Percentiles rank a stretch among this genome's conserved stretches.
phyloP scores from a whole-genome alignment of 169 alveolate species.

The Sarcocystis neurona region DNA sequence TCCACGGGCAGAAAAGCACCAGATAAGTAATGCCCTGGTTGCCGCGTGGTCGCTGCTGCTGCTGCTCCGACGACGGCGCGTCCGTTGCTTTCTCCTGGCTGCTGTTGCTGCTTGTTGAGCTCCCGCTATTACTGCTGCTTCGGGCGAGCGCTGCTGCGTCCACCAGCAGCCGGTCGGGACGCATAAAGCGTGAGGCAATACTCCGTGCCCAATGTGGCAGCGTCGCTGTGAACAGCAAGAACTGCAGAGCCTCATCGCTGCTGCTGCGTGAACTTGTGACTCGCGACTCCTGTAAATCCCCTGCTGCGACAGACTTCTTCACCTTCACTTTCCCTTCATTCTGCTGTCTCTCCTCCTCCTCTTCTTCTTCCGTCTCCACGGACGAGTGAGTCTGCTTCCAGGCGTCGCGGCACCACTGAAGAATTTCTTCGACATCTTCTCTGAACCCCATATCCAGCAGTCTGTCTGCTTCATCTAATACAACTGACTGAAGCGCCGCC shows the following conservation, averaged over 20 bases:
- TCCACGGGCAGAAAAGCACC: slow-evolving; percentile 84
- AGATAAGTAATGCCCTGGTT: slow-evolving; percentile 74
- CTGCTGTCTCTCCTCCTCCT: slow-evolving; percentile 56
- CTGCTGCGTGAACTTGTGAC: too few species aligned
- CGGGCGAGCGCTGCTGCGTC: slow-evolving; percentile 20
- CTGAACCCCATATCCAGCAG: slow-evolving; percentile 86
- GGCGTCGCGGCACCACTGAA: slow-evolving; percentile 67
- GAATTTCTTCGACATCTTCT: slow-evolving; percentile 83
- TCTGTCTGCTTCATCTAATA: slow-evolving; percentile 87
- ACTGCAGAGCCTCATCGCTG: slow-evolving; percentile 71
- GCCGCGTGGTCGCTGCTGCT: too few species aligned
- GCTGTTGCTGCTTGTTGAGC: background rate
- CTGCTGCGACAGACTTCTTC: too few species aligned
- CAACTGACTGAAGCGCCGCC: slow-evolving; percentile 30
- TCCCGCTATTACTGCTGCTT: background rate
- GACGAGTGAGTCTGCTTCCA: too few species aligned
- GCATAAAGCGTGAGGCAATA: slow-evolving; percentile 75
- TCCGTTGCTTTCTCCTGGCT: background rate
- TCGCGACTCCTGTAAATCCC: too few species aligned
- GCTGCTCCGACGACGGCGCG: slow-evolving; percentile 18
- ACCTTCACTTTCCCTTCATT: background rate
- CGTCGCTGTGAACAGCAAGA: slow-evolving; percentile 89
- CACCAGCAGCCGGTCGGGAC: slow-evolving; percentile 32
- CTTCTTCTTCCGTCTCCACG: slow-evolving; percentile 58
- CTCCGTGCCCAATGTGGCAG: slow-evolving; percentile 88